These are phyloP conservation scores for Venturia carpophila DNA, from an alignment of 2,329 filamentous ascomycete species.

Conservation along the genomic window DNA sequence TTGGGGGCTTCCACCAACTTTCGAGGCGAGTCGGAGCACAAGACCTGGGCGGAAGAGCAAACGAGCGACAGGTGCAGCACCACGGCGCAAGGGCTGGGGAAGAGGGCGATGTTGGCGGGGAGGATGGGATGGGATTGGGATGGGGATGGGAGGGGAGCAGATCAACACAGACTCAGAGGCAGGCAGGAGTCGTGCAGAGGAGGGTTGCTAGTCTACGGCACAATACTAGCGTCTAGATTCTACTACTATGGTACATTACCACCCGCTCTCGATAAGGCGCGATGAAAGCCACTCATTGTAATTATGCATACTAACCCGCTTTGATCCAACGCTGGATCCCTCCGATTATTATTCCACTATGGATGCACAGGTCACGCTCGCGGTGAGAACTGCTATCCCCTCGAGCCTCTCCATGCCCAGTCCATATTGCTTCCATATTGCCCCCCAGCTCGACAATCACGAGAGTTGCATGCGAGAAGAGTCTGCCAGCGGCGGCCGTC, in stretches of 20 bases:
- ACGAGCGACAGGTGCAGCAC: conserved; percentile 1
- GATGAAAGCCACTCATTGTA: background rate
- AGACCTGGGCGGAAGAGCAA: conserved; percentile 2
- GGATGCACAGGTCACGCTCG: background rate
- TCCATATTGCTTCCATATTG: conserved; percentile 6
- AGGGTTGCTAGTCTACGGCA: background rate
- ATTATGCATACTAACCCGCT: background rate
- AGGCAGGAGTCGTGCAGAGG: background rate
- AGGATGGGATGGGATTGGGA: background rate
- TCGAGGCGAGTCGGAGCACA: background rate
- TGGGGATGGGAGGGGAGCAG: background rate
- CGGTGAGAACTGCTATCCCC: background rate
- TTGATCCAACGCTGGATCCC: background rate
- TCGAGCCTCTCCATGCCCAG: background rate
- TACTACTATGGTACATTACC: no score
- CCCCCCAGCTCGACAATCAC: background rate
- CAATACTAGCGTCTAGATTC: background rate
- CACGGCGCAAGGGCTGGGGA: background rate
- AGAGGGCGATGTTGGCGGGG: background rate
- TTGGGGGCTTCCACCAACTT: background rate
- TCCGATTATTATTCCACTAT: background rate
- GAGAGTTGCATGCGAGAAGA: background rate
- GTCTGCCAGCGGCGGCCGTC: background rate
- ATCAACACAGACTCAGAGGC: no score
- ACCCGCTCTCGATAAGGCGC: background rate